These are phyloP conservation scores for Moesziomyces globuligerus DNA, from an alignment of 1,284 basidiomycete species.

Conservation along the genomic window DNA sequence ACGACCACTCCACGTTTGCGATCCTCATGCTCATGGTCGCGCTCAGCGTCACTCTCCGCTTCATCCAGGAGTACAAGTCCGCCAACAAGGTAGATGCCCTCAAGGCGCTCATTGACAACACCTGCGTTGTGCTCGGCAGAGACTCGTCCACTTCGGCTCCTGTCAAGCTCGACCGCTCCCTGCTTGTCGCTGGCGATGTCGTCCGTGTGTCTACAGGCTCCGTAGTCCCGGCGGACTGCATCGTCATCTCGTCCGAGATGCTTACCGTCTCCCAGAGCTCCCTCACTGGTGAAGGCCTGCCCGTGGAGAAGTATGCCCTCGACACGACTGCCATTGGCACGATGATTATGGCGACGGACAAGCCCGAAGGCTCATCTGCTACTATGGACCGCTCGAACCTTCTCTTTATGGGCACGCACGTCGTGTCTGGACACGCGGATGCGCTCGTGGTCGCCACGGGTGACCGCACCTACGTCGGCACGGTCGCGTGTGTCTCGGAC, in stretches of 20 bases:
- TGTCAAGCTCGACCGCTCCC: slow-evolving; percentile 5
- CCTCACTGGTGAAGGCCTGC: slow-evolving; percentile 6
- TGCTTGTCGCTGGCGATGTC: slow-evolving; percentile 4
- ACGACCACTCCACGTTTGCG: slow-evolving; percentile 10
- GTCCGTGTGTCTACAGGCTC: slow-evolving; percentile 7
- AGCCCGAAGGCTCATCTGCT: not conserved
- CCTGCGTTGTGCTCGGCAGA: slow-evolving; percentile 10
- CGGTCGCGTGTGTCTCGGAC: slow-evolving; percentile 7
- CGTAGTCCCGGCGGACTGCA: slow-evolving; percentile 7
- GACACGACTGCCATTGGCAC: not conserved
- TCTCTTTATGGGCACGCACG: slow-evolving; percentile 9
- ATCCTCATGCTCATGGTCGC: slow-evolving; percentile 14
- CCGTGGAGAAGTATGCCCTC: slow-evolving; percentile 6
- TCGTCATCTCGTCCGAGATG: slow-evolving; percentile 9
- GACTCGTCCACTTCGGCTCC: not conserved
- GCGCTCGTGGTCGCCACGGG: slow-evolving; percentile 7
- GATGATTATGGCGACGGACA: not conserved
- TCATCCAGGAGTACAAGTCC: slow-evolving; percentile 10
- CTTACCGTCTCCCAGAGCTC: slow-evolving; percentile 12
- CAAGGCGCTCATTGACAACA: slow-evolving; percentile 8
- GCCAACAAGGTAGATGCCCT: slow-evolving; percentile 12
- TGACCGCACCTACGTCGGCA: slow-evolving; percentile 8
- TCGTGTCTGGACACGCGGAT: slow-evolving; percentile 10
- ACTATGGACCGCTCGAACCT: slow-evolving; percentile 7
- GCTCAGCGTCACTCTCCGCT: slow-evolving; percentile 6